A percentile compares a stretch with the other conserved stretches of the same genome.
Conservation (phyloP, 805 yeast genomes). For the Scheffersomyces spartinae region DNA sequence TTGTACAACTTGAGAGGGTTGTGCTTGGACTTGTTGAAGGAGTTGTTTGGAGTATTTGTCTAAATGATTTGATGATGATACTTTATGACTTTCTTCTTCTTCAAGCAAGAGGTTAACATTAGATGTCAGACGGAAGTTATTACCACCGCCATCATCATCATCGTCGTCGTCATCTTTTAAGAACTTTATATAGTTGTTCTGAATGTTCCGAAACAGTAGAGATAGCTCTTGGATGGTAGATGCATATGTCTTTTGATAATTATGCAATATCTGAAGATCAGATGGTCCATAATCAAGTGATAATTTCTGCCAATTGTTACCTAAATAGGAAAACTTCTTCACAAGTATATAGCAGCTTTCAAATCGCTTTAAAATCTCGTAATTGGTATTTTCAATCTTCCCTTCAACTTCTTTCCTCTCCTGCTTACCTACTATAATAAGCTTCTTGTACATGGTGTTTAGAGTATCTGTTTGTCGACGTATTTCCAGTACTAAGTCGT, state of each 20-base stretch:
- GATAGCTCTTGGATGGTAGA: conserved; percentile 70
- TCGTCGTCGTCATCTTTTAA: conserved; percentile 71
- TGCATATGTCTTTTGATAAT: conserved; percentile 79
- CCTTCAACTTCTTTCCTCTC: conserved; percentile 70
- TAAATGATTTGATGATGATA: conserved; percentile 5
- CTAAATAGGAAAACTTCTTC: conserved; percentile 43
- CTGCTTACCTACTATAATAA: conserved; percentile 76
- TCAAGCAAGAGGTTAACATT: conserved; percentile 4
- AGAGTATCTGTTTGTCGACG: conserved; percentile 43
- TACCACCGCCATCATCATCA: conserved; percentile 13
- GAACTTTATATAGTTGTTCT: conserved; percentile 78
- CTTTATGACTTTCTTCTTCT: too few relatives aligned
- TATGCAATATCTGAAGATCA: conserved; percentile 59
- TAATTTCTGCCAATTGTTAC: conserved; percentile 28
- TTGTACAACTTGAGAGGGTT: conserved; percentile 26
- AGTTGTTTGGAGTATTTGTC: conserved; percentile 17
- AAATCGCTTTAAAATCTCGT: conserved; percentile 60
- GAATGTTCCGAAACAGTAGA: conserved; percentile 72
- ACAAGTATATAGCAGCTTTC: conserved; percentile 72
- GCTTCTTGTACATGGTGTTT: conserved; percentile 63
- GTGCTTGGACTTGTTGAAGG: conserved; percentile 12
- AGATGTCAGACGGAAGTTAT: conserved; percentile 2
- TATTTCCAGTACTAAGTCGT: conserved; percentile 42
- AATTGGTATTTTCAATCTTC: conserved; percentile 69
- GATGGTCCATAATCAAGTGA: conserved; percentile 23